phyloP scores from a whole-genome alignment of 2,329 filamentous ascomycete species.

The Exophiala sp. region DNA sequence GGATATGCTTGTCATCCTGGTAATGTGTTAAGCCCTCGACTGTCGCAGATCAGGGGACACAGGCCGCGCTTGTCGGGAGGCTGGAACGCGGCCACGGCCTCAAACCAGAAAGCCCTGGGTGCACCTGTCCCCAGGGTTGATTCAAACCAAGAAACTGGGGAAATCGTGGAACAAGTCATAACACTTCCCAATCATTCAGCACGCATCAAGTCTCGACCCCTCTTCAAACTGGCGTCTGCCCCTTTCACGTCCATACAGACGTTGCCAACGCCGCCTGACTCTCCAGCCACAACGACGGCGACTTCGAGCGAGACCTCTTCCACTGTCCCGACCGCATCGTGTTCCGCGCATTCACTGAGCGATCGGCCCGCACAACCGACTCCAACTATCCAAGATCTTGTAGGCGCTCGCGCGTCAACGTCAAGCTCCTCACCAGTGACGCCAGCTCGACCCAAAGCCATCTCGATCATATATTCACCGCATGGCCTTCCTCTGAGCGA shows the following conservation, averaged over 20 bases:
- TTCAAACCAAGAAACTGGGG: constrained; percentile 1
- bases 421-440: constrained; percentile 17
- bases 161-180: constrained; percentile 9
- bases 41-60: constrained; percentile 9
- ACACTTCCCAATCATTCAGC: constrained; percentile 12
- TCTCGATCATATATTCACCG: constrained; percentile 51
- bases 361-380: constrained; percentile 7
- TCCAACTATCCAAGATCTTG: constrained; percentile 15
- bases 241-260: constrained; percentile 6
- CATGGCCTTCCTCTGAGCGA: constrained; percentile 46
- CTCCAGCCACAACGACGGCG: constrained; percentile 2
- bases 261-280: constrained; percentile 24
- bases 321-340: constrained; percentile 14
- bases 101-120: constrained; percentile 5
- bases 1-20: constrained; percentile 1
- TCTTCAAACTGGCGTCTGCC: neutral
- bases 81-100: constrained; percentile 22
- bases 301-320: neutral
- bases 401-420: constrained; percentile 23
- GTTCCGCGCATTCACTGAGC: constrained; percentile 20
- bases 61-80: constrained; percentile 20
- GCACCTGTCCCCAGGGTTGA: constrained; percentile 6
- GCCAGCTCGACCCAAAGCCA: constrained; percentile 30
- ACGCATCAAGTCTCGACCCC: neutral
- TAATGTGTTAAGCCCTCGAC: neutral